These are phyloP conservation scores for Ganoderma lucidum DNA, from an alignment of 1,284 basidiomycete species.

Conservation along the genomic window DNA sequence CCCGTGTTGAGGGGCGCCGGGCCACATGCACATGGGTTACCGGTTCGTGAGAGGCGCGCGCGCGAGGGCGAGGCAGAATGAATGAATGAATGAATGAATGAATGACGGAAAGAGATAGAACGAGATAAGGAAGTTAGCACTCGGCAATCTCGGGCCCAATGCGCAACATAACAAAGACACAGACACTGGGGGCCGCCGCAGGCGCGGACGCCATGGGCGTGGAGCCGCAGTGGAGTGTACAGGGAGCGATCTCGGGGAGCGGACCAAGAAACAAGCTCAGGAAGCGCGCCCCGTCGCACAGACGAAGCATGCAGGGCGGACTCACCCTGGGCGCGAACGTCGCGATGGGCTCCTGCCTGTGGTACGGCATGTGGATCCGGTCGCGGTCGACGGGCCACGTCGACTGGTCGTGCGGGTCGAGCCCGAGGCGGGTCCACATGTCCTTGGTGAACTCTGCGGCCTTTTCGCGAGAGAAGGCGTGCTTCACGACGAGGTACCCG, in stretches of 20 bases:
- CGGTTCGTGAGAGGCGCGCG: constrained; percentile 1
- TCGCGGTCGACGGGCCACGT: constrained; percentile 56
- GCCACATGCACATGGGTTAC: not conserved
- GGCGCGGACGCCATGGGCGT: not conserved
- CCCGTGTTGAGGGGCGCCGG: not conserved
- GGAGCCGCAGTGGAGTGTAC: not conserved
- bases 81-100: constrained; percentile 1
- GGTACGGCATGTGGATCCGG: constrained; percentile 64
- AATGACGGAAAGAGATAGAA: not conserved
- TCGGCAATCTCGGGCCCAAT: constrained; percentile 3
- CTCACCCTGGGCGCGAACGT: constrained; percentile 61
- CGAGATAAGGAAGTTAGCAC: constrained; percentile 1
- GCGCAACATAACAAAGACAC: not conserved
- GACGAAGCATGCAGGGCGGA: not conserved
- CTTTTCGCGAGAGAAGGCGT: constrained; percentile 60
- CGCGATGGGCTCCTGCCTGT: constrained; percentile 52
- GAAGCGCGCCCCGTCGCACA: not conserved
- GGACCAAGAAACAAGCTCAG: not conserved
- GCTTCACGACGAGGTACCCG: constrained; percentile 62
- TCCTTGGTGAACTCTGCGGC: constrained; percentile 57
- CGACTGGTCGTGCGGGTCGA: constrained; percentile 59
- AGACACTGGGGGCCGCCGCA: not conserved
- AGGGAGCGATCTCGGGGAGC: not conserved
- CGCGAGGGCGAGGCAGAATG: not conserved
- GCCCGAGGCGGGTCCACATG: constrained; percentile 60